Evolutionary conservation across 1,284 basidiomycete species (phyloP), one percentile per base, ranked within the genome.

Genomic region (Serendipita sp.): DNA sequence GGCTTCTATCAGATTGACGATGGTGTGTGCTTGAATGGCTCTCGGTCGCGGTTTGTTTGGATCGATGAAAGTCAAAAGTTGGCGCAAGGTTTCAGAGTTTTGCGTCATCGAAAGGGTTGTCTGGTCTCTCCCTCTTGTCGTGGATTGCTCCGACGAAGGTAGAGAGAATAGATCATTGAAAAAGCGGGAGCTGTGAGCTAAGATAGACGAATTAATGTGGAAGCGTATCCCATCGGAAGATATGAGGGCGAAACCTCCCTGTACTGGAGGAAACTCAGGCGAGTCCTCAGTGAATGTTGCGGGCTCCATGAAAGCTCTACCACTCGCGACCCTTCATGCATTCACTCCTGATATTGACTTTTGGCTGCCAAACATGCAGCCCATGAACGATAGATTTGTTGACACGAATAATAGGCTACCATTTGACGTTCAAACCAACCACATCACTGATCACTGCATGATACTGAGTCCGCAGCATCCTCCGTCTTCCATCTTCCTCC

Each of bases 391-490:
- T 60, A 6, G 55, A 6, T 62, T 12, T 12, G 42, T 44, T 44
- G 12, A 44, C 42, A 17, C 12, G 42, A 44, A 17, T 17, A 12
- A 17, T 44, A 12, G 17, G 22, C 75, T 76, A 93, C 91, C 91
- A 93, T 69, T 86, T 85, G 5, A 93, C 91, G 10, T 87, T 85
- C 60, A 92, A 75, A 12, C 86, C 85, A 47, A 88, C 74, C 44
- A 93, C 84, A 71, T 95, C 91, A 72, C 85, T 90, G 73, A 91
- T 89, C 0, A 98, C 91, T 26, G 88, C 89, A 64, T 83, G 79
- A 72, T 93, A 97, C 69, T 83, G 76, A 3, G 93, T 95, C 70
- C 90, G 78, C 69, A 96, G 82, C n/a, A 84, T 71, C 53, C 72
- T 71, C 67, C 72, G 74, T 64, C 83, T 69, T 61, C 70, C 72